Base-by-base conservation (phyloP, 768 basidiomycete genomes). In the Agaricus subrufescens region DNA sequence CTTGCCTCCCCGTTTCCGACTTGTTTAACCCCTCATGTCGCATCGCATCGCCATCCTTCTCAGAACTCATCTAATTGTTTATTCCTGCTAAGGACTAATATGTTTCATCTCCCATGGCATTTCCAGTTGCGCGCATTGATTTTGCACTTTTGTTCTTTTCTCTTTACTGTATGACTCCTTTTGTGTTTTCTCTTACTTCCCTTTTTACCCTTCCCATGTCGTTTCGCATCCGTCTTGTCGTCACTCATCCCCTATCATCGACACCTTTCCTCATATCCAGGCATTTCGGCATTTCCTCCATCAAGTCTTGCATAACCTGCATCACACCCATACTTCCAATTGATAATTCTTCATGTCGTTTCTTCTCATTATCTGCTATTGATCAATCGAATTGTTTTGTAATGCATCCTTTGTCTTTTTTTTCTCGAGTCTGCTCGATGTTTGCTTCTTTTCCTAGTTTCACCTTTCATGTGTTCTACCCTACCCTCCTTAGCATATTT, bases 191-290 rank as follows among this genome's bases (percentile, higher is more conserved):
- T 27, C 39, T 50, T 40, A 30, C 19, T 1, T 1, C 19, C 19
- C 19, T 19, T 19, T 19, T 19, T 19, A 19, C 12, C 27, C 37
- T 12, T 14, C 29, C 34, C 19, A 34, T 46, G 12, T 43, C 34
- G 34, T 46, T 26, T 61, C 50, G n/a, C 54, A 34, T 34, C 34
- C 7, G 34, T 11, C 7, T 7, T 11, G 34, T 34, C 34, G 8
- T 34, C 34, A 34, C 42, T 19, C 19, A 19, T 19, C 19, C 19
- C 19, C 19, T 19, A 34, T 54, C 61, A 45, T 40, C 42, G 52
- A 66, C 56, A 47, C 50, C 51, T 42, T 23, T 48, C 37, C 31
- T 38, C 29, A 40, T 46, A 48, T 38, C 31, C 56, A 46, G 40
- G 27, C 39, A 52, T 58, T 9, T 37, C 51, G 10, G 27, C 42